phyloP scores from a whole-genome alignment of 495 filamentous ascomycete species.

The Aspergillus coremiiformis region DNA sequence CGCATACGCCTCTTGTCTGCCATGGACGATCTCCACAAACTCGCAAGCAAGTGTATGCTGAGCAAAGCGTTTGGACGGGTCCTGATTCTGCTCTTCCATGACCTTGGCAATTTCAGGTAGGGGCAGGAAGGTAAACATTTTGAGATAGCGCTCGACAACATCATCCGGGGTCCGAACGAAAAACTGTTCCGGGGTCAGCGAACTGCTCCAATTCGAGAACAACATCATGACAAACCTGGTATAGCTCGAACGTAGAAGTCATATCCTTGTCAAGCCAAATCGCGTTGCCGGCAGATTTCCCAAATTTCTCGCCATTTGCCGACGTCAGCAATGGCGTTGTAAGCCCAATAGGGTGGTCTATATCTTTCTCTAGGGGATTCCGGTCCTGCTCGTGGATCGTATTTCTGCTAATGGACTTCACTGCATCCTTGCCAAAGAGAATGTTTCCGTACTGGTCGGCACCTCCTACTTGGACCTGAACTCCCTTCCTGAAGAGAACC shows the following conservation, averaged over 20 bases:
- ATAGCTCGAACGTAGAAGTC: slow-evolving; percentile 79
- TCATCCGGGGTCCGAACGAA: slow-evolving; percentile 78
- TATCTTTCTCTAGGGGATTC: slow-evolving; percentile 23
- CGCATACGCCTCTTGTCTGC: slow-evolving; percentile 47
- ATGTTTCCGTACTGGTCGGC: slow-evolving; percentile 98
- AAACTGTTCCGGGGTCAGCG: slow-evolving; percentile 52
- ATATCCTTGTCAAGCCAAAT: slow-evolving; percentile 81
- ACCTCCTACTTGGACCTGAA: slow-evolving; percentile 84
- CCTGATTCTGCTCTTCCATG: slow-evolving; percentile 57
- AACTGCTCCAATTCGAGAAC: background rate
- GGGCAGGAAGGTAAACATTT: slow-evolving; percentile 86
- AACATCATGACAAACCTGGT: slow-evolving; percentile 50
- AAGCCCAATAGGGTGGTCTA: slow-evolving; percentile 63
- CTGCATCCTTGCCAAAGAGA: slow-evolving; percentile 74
- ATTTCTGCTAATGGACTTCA: slow-evolving; percentile 61
- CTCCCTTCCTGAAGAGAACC: slow-evolving; percentile 58
- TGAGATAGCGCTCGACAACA: slow-evolving; percentile 70
- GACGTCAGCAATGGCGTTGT: slow-evolving; percentile 87
- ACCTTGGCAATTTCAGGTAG: slow-evolving; percentile 51
- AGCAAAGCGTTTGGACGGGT: slow-evolving; percentile 63
- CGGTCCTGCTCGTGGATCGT: slow-evolving; percentile 23
- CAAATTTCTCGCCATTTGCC: slow-evolving; percentile 80
- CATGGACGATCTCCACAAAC: slow-evolving; percentile 72
- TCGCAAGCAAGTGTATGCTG: slow-evolving; percentile 78
- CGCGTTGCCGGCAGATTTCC: slow-evolving; percentile 91